Conservation (phyloP, 345 rosid genomes). For the Zanthoxylum bungeanum region DNA sequence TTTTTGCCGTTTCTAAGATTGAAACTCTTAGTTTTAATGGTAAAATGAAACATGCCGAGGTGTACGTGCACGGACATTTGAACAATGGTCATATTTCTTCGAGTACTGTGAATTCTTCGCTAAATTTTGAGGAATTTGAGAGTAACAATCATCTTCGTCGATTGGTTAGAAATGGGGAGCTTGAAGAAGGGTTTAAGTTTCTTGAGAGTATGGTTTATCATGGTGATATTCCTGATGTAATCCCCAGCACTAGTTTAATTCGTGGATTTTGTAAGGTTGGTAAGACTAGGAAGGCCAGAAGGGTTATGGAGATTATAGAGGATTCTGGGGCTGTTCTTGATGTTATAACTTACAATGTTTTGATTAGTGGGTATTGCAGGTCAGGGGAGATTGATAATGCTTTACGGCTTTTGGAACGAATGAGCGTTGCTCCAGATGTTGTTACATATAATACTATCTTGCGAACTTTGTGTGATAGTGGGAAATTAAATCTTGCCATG, state of each 20-base stretch:
- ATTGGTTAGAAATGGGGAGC: slow-evolving; percentile 56
- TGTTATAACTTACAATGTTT: slow-evolving; percentile 75
- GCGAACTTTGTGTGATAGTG: slow-evolving; percentile 68
- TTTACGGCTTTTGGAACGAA: slow-evolving; percentile 52
- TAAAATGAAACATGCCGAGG: slow-evolving; percentile 33
- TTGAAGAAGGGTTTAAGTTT: slow-evolving; percentile 63
- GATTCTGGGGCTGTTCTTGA: slow-evolving; percentile 73
- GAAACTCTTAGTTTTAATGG: slow-evolving; percentile 45
- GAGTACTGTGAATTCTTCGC: slow-evolving; percentile 28
- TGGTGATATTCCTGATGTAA: slow-evolving; percentile 71
- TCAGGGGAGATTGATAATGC: slow-evolving; percentile 75
- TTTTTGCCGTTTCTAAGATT: slow-evolving; percentile 40
- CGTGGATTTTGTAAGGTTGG: slow-evolving; percentile 74
- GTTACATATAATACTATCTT: slow-evolving; percentile 81
- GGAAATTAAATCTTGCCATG: slow-evolving; percentile 76
- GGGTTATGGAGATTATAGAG: slow-evolving; percentile 72
- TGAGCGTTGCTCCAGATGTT: slow-evolving; percentile 82
- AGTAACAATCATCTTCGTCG: slow-evolving; percentile 59
- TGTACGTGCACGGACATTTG: slow-evolving; percentile 31
- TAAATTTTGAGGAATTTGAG: slow-evolving; percentile 48
- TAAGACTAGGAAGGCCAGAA: slow-evolving; percentile 65
- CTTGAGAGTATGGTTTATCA: slow-evolving; percentile 77
- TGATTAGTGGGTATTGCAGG: slow-evolving; percentile 82
- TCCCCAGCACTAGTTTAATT: slow-evolving; percentile 71
- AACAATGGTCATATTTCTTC: slow-evolving; percentile 41